A percentile compares a stretch with the other conserved stretches of the same genome.
Conservation (phyloP, 1,139 yeast species). For the Pichia sp. region DNA sequence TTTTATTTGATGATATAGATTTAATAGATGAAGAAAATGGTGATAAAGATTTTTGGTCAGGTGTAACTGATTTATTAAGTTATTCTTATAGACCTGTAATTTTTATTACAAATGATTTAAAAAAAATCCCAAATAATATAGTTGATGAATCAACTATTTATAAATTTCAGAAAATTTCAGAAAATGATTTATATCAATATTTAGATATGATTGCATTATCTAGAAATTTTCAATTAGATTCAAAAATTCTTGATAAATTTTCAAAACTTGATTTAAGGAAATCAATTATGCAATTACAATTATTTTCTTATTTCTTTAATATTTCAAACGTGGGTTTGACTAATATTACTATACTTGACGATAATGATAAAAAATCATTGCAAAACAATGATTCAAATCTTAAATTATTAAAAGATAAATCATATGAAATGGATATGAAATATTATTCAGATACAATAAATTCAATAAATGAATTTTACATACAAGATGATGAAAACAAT, state of each 20-base stretch:
- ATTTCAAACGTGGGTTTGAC: constrained; percentile 17
- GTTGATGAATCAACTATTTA: constrained; percentile 34
- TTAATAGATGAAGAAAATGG: constrained; percentile 59
- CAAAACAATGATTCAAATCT: background rate
- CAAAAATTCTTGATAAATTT: constrained; percentile 16
- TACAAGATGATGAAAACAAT: background rate
- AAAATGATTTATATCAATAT: constrained; percentile 16
- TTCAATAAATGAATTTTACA: background rate
- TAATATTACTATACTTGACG: constrained; percentile 9
- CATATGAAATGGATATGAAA: constrained; percentile 2
- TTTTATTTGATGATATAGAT: constrained; percentile 83
- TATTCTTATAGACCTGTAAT: constrained; percentile 76
- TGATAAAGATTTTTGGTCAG: constrained; percentile 76
- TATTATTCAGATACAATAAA: background rate
- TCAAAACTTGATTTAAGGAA: constrained; percentile 21
- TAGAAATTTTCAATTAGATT: constrained; percentile 23
- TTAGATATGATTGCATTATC: constrained; percentile 24
- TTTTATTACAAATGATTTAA: constrained; percentile 59
- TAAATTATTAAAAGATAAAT: background rate
- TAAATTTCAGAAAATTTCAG: constrained; percentile 15
- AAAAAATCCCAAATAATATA: constrained; percentile 49
- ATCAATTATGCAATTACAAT: constrained; percentile 27
- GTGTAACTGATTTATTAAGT: constrained; percentile 56
- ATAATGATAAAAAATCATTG: background rate
- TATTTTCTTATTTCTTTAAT: constrained; percentile 22